Evolutionary conservation across 768 basidiomycete species (phyloP).

Genomic region (Boletus rufocinnamomeus): DNA sequence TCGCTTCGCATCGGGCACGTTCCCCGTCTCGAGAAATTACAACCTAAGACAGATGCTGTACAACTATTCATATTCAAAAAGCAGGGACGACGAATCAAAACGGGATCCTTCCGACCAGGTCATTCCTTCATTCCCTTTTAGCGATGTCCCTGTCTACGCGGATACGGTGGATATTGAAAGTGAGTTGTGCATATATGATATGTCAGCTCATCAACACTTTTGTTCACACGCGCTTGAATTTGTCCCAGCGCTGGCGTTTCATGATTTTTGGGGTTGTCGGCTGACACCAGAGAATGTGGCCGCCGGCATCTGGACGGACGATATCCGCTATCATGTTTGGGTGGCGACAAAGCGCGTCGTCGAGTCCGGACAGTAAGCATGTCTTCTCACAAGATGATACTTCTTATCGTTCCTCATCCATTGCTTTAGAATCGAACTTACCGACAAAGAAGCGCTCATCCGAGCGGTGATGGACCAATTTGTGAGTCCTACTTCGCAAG

Average conservation of each 20-base stretch:
- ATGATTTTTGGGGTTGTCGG: constrained; percentile 35
- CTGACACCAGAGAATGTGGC: constrained; percentile 38
- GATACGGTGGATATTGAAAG: constrained; percentile 47
- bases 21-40: constrained; percentile 30
- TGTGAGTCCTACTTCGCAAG: constrained; percentile 26
- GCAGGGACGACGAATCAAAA: constrained; percentile 1
- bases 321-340: constrained; percentile 38
- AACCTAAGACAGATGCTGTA: constrained; percentile 31
- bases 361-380: constrained; percentile 26
- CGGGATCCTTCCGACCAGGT: constrained; percentile 27
- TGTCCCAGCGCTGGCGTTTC: constrained; percentile 35
- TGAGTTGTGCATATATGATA: constrained; percentile 37
- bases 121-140: constrained; percentile 36
- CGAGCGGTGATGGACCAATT: constrained; percentile 31
- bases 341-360: constrained; percentile 34
- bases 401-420: neutral
- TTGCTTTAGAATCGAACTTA: constrained; percentile 12
- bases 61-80: constrained; percentile 17
- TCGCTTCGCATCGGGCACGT: constrained; percentile 29
- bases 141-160: constrained; percentile 32
- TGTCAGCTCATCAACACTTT: neutral
- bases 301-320: constrained; percentile 25
- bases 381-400: neutral
- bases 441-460: constrained; percentile 21
- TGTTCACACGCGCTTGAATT: constrained; percentile 2